These are phyloP conservation scores for Botrytis pseudocinerea DNA, from an alignment of 2,329 filamentous ascomycete species.

Conservation along the genomic window DNA sequence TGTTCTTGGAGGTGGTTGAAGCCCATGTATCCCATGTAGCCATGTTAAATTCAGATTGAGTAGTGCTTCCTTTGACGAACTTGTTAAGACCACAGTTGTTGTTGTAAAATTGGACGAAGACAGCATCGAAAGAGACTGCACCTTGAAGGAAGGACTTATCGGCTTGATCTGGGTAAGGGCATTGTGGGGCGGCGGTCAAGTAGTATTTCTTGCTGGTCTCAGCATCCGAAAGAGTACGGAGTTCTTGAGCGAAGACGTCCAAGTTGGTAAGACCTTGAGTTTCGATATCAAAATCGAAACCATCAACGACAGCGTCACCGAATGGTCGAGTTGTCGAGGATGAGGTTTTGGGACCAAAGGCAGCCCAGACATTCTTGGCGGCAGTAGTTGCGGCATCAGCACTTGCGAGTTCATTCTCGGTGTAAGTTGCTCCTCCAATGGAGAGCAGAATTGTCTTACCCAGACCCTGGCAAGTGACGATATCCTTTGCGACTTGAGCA, in stretches of 20 bases:
- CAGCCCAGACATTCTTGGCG: constrained; percentile 67
- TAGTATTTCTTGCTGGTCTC: constrained; percentile 51
- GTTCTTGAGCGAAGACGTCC: constrained; percentile 20
- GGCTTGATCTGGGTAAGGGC: constrained; percentile 61
- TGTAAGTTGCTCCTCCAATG: constrained; percentile 69
- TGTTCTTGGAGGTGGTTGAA: constrained; percentile 54
- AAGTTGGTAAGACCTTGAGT: not conserved
- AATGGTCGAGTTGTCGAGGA: constrained; percentile 61
- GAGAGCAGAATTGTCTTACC: constrained; percentile 71
- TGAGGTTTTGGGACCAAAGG: constrained; percentile 61
- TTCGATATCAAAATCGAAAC: constrained; percentile 68
- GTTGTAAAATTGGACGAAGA: constrained; percentile 47
- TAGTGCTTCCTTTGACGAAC: constrained; percentile 46
- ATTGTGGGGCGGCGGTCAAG: constrained; percentile 67
- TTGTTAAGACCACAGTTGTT: constrained; percentile 55
- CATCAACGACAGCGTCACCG: constrained; percentile 64
- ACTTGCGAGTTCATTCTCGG: constrained; percentile 63
- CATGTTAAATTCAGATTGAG: constrained; percentile 59
- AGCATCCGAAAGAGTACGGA: constrained; percentile 52
- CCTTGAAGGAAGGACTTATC: constrained; percentile 56
- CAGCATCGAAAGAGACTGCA: constrained; percentile 46
- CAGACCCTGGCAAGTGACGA: constrained; percentile 22
- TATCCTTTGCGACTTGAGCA: constrained; percentile 21
- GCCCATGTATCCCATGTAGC: constrained; percentile 65
- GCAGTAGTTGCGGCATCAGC: constrained; percentile 52